Evolutionary conservation across 352 stramenopile species (phyloP).

Genomic region (Globisporangium rhizosaccharum): DNA sequence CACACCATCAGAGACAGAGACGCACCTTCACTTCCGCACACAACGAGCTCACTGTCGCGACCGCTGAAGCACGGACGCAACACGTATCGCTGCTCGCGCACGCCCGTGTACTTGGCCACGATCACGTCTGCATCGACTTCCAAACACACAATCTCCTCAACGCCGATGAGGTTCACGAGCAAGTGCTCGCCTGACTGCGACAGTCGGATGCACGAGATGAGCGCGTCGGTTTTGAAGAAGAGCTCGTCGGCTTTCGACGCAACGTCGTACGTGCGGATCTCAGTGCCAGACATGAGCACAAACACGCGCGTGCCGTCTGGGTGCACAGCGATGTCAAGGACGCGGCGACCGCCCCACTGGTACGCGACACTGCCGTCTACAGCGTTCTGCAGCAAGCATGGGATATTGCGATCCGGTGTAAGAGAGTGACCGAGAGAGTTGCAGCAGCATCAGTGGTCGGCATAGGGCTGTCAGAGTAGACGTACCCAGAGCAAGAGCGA

Average conservation of each 20-base stretch:
- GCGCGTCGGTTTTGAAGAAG: conserved; percentile 44
- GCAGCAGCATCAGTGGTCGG: neutral
- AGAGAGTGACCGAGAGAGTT: neutral
- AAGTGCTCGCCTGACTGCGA: conserved; percentile 42
- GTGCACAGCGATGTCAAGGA: conserved; percentile 59
- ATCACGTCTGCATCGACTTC: conserved; percentile 37
- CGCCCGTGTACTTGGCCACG: conserved; percentile 42
- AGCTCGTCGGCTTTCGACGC: conserved; percentile 48
- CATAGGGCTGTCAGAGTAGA: neutral
- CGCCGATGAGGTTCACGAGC: conserved; percentile 56
- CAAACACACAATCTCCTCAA: conserved; percentile 53
- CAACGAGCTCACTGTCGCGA: conserved; percentile 40
- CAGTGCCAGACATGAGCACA: conserved; percentile 44
- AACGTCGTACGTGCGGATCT: conserved; percentile 63
- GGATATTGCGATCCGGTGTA: neutral
- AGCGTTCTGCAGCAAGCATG: conserved; percentile 30
- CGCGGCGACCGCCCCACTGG: conserved; percentile 60
- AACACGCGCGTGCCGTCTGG: conserved; percentile 47
- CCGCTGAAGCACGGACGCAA: conserved; percentile 59
- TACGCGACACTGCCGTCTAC: conserved; percentile 44
- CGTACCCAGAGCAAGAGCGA: conserved; percentile 75
- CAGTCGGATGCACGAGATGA: conserved; percentile 52
- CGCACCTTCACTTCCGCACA: conserved; percentile 68
- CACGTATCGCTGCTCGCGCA: conserved; percentile 61
- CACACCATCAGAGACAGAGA: neutral